Base-by-base conservation (phyloP, 2,329 filamentous ascomycete species). In the Exutisphaerella laricina region DNA sequence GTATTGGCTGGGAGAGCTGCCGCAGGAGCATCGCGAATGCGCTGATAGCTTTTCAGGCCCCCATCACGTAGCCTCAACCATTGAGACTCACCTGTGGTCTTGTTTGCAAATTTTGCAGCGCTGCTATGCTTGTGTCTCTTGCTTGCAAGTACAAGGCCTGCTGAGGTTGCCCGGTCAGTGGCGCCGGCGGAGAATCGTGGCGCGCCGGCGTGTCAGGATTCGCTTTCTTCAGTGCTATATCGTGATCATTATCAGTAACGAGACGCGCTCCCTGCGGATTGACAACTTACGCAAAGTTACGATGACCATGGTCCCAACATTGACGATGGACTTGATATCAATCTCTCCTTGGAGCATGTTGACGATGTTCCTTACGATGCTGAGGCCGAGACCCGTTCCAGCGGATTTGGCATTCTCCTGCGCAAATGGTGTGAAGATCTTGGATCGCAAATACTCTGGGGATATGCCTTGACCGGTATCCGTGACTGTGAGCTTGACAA, bases 391-490 rank as follows among this genome's bases (percentile, higher is more conserved):
- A 0, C 82, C 82, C 0, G 77, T 77, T 0, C 82, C 82, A 0
- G 75, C 72, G 0, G 74, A 69, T 1, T 84, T 61, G 0, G 68
- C 62, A 35, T 84, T 72, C 53, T 85, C 82, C 48, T 86, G 82
- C 0, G 70, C 63, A 47, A 85, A 85, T 0, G 80, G 78, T 0
- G 73, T 77, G 55, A 80, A 86, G 0, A 85, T 61, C 10, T 73
- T 71, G 6, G 76, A 72, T 14, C 73, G 69, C 8, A 84, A 63
- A 49, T 78, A 86, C 7, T 82, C 76, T 4, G 75, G 67, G 0
- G 73, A 73, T 23, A 86, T 86, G 1, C 82, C 83, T 32, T 72
- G 72, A 1, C 82, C 83, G 0, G 82, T 81, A 51, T 86, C 82
- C 0, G 69, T 67, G 1, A 86, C 73, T 12, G 38, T 48, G 22